phyloP scores from a whole-genome alignment of 495 filamentous ascomycete genomes.

The Sabuloglossum arenarium region DNA sequence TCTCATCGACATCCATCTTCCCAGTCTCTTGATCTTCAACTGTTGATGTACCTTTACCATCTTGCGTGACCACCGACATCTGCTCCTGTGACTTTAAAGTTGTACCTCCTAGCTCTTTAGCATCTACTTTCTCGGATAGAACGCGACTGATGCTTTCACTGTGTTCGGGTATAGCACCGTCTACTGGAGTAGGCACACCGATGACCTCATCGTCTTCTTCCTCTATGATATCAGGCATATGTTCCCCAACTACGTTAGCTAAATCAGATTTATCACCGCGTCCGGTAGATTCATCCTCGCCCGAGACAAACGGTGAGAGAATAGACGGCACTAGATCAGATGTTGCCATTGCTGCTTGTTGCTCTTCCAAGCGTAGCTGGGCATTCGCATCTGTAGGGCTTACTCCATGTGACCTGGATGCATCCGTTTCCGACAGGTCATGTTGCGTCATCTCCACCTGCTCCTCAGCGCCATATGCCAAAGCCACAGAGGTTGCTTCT shows the following conservation, averaged over 20 bases:
- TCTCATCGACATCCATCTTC: constrained; percentile 4
- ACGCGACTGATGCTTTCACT: neutral
- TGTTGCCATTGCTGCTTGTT: constrained; percentile 15
- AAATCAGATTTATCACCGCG: neutral
- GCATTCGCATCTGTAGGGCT: constrained; percentile 27
- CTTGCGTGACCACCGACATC: neutral
- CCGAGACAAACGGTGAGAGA: neutral
- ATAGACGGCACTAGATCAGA: constrained; percentile 8
- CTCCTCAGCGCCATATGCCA: neutral
- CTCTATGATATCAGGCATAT: constrained; percentile 4
- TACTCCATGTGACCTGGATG: constrained; percentile 3
- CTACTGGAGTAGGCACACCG: constrained; percentile 5
- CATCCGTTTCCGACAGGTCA: constrained; percentile 3
- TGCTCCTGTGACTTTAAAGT: neutral
- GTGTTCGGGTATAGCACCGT: constrained; percentile 12
- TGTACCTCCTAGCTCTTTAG: neutral
- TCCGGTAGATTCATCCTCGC: neutral
- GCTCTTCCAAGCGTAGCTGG: constrained; percentile 28
- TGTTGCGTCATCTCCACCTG: neutral
- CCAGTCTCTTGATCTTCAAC: neutral
- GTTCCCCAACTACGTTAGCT: neutral
- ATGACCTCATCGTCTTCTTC: constrained; percentile 9
- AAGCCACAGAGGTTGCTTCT: neutral
- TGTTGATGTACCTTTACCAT: neutral
- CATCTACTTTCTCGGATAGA: neutral